These are phyloP conservation scores for Phytophthora cactorum DNA, from an alignment of 352 stramenopile species.

Conservation along the genomic window DNA sequence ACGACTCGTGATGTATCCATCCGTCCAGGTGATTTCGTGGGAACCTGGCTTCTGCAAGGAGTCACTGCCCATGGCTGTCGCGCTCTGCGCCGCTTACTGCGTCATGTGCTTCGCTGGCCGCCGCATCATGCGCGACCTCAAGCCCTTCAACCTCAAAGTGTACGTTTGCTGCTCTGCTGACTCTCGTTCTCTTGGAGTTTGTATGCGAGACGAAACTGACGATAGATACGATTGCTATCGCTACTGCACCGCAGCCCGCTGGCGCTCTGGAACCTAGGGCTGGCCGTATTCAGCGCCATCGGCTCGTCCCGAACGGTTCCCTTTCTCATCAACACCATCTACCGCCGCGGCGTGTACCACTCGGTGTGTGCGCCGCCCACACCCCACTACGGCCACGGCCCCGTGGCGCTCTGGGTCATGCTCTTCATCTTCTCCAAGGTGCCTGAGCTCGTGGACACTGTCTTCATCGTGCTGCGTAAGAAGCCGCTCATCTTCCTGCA, in stretches of 20 bases:
- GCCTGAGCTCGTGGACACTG: constrained; percentile 96
- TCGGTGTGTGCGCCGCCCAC: constrained; percentile 79
- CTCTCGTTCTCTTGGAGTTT: constrained; percentile 21
- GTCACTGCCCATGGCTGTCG: constrained; percentile 63
- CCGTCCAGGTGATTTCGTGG: constrained; percentile 63
- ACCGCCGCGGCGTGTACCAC: constrained; percentile 79
- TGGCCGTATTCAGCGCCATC: constrained; percentile 85
- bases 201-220: constrained; percentile 26
- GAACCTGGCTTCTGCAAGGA: constrained; percentile 71
- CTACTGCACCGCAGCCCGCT: constrained; percentile 45
- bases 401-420: constrained; percentile 78
- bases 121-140: constrained; percentile 80
- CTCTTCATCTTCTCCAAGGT: constrained; percentile 92
- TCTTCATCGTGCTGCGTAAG: constrained; percentile 98
- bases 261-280: constrained; percentile 79
- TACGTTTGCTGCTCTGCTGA: constrained; percentile 32
- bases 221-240: constrained; percentile 5
- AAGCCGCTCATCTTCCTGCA: constrained; percentile 98
- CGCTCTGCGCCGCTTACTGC: constrained; percentile 71
- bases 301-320: constrained; percentile 75
- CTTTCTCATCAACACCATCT: constrained; percentile 87
- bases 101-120: constrained; percentile 80
- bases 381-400: constrained; percentile 70
- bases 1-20: constrained; percentile 9
- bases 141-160: constrained; percentile 83